Percentiles rank a stretch among this genome's conserved stretches.
Evolutionary conservation across 2,329 filamentous ascomycete genomes (phyloP).

Genomic region (Fusarium buxicola): DNA sequence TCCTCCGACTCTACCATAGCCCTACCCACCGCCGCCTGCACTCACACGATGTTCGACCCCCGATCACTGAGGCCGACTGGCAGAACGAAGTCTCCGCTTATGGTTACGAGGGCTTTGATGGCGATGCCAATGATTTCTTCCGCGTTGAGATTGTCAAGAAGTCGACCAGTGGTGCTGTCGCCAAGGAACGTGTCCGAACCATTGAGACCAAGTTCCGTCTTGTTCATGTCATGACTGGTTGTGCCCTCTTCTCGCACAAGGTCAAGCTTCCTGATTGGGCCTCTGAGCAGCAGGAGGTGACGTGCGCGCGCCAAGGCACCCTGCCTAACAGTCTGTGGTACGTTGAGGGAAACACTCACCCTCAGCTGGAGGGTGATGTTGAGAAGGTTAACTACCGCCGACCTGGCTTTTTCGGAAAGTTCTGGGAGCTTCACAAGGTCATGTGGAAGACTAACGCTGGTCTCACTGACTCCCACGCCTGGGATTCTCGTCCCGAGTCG

Average conservation of each 20-base stretch:
- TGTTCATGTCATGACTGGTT: constrained; percentile 96
- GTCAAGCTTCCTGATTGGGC: constrained; percentile 99
- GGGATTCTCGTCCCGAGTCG: constrained; percentile 93
- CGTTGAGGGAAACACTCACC: constrained; percentile 89
- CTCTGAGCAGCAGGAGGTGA: constrained; percentile 99
- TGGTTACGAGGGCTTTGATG: constrained; percentile 95
- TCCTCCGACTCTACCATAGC: constrained; percentile 85
- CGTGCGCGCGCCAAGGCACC: constrained; percentile 90
- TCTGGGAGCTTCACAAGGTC: constrained; percentile 95
- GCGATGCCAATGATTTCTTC: constrained; percentile 97
- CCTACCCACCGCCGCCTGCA: constrained; percentile 90
- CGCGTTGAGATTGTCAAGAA: constrained; percentile 93
- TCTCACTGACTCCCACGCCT: constrained; percentile 94
- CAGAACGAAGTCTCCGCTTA: constrained; percentile 97
- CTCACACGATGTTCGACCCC: constrained; percentile 92
- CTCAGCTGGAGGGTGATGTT: constrained; percentile 76
- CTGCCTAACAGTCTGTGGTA: constrained; percentile 98
- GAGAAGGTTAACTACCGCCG: constrained; percentile 97
- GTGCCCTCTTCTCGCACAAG: constrained; percentile 96
- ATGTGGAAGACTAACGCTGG: constrained; percentile 99
- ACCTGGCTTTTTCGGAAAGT: constrained; percentile 96
- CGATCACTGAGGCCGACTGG: constrained; percentile 90
- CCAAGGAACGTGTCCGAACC: constrained; percentile 88
- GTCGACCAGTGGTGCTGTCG: constrained; percentile 80
- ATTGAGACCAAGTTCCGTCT: constrained; percentile 98